These are phyloP conservation scores for Aspergillus texensis DNA, from an alignment of 2,329 filamentous ascomycete species.

Conservation along the genomic window DNA sequence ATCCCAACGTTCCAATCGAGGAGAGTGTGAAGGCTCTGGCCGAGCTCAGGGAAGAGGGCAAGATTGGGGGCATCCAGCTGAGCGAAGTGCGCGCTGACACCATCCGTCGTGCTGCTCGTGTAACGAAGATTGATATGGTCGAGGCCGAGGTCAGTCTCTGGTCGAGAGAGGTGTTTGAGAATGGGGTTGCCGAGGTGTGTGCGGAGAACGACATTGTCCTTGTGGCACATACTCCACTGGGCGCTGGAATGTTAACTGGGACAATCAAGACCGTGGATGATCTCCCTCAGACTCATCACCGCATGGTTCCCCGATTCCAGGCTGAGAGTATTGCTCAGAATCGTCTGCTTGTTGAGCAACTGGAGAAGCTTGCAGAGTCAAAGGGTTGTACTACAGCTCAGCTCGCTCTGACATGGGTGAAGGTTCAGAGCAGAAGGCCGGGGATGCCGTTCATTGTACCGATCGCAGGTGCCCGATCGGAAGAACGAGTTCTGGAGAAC, in stretches of 20 bases:
- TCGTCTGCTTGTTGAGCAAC: slow-evolving; percentile 60
- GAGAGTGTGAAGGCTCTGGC: slow-evolving; percentile 39
- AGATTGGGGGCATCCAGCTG: slow-evolving; percentile 40
- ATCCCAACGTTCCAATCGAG: slow-evolving; percentile 36
- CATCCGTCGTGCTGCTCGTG: slow-evolving; percentile 23
- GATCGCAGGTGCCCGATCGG: slow-evolving; percentile 12
- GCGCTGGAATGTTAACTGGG: slow-evolving; percentile 60
- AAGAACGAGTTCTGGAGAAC: neutral
- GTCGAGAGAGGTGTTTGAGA: slow-evolving; percentile 52
- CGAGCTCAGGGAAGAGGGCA: slow-evolving; percentile 36
- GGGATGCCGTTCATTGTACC: slow-evolving; percentile 52
- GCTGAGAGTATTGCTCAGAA: slow-evolving; percentile 66
- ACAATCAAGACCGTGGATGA: slow-evolving; percentile 56
- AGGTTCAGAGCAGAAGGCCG: slow-evolving; percentile 52
- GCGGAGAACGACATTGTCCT: slow-evolving; percentile 68
- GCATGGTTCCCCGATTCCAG: slow-evolving; percentile 60
- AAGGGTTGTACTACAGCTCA: slow-evolving; percentile 66
- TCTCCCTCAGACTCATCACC: slow-evolving; percentile 51
- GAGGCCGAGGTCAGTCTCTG: slow-evolving; percentile 55
- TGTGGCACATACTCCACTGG: slow-evolving; percentile 73
- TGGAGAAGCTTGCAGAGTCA: slow-evolving; percentile 61
- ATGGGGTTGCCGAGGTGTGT: slow-evolving; percentile 56
- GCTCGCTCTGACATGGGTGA: slow-evolving; percentile 67
- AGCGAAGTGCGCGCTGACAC: slow-evolving; percentile 39
- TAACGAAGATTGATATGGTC: neutral